Evolutionary conservation across 1,139 yeast genomes (phyloP), one percentile per base, ranked within the genome.

Genomic region (Blastobotrys buckinghamii): DNA sequence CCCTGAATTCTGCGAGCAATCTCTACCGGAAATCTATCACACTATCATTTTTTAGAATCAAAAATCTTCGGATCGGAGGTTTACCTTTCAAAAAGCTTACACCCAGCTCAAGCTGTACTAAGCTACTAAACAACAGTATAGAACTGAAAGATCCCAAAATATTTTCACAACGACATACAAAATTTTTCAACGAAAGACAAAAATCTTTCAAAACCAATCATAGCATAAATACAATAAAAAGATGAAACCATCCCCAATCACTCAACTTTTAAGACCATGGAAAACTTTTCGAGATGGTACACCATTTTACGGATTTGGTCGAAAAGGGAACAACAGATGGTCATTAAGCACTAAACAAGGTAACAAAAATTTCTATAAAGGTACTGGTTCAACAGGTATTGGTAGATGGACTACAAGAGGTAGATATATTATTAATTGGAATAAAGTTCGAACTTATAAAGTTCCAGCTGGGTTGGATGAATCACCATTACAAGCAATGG

Each of bases 381-480:
- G 98, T 72, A 92, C 97, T 19, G 79, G 97, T 53, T 87, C 98
- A 6, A 78, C 95, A 1, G 97, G 97, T 67, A 80, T 88, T 54
- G 99, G 99, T 63, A 76, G 74, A 50, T 79, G 84, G 64, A 84
- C 94, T 50, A 73, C 75, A 34, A 75, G 75, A 55, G 97, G 96
- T 48, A 77, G 79, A 34, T 94, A 87, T 66, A 73, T 79, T 15
- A 77, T 92, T 55, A 77, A 87, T 70, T 92, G 95, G 88, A 68
- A 71, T 38, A 88, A 84, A 63, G 98, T 90, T 30, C 77, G 97
- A 61, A 89, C 97, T 0, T 92, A 84, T 67, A 95, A 86, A 3
- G 89, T 82, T 9, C 99, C 99, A 2, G 70, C 69, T 50, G 62
- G 59, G 24, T 48, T 71, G 37, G 59, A 74, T 60, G 55, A 56